Conservation (phyloP, 345 rosid genomes). For the Syzygium aqueum region DNA sequence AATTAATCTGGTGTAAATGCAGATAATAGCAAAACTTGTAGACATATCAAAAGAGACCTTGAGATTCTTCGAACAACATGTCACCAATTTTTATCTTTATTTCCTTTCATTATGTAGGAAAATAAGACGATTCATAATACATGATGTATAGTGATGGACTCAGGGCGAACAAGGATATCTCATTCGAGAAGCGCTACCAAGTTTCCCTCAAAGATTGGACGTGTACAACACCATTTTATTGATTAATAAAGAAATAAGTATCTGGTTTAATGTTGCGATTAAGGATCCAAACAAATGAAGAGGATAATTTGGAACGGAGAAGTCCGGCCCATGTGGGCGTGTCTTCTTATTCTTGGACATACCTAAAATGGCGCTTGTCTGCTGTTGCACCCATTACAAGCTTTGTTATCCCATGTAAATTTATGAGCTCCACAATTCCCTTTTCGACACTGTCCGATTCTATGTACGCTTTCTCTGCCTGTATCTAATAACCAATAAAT, state of each 20-base stretch:
- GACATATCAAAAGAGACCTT: too few species aligned
- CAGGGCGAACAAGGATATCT: too few species aligned
- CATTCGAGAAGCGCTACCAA: background rate
- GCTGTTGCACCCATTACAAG: constrained; percentile 93
- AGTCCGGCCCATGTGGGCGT: background rate
- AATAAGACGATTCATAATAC: background rate
- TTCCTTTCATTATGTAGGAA: background rate
- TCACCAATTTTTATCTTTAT: too few species aligned
- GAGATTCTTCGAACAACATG: too few species aligned
- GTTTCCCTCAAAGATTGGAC: background rate
- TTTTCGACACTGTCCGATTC: constrained; percentile 48
- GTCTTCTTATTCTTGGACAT: background rate
- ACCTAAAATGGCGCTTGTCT: constrained; percentile 53
- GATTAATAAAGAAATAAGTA: background rate
- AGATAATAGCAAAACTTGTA: too few species aligned
- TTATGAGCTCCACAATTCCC: constrained; percentile 55
- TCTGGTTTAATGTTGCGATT: background rate
- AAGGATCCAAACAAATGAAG: background rate
- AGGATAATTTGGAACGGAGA: background rate
- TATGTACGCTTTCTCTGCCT: constrained; percentile 42
- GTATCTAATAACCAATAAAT: constrained; percentile 26
- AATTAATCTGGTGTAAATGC: too few species aligned
- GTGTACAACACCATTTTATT: background rate
- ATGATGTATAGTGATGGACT: background rate
- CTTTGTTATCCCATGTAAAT: constrained; percentile 40